Conservation (phyloP, 2,329 filamentous ascomycete species). For the Botrytis deweyae region DNA sequence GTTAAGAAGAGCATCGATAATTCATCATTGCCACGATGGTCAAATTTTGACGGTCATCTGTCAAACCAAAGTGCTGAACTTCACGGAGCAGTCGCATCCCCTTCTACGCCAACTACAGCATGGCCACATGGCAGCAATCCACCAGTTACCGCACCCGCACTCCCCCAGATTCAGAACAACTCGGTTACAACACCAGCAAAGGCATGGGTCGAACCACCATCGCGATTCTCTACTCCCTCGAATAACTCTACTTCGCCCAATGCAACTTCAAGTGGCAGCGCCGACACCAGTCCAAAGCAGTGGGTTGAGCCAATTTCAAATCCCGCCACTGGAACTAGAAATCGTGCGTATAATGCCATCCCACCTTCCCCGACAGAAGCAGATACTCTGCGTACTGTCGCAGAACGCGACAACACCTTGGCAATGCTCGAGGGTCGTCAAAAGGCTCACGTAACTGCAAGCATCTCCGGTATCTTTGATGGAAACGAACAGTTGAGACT, state of each 20-base stretch:
- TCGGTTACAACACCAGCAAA: background rate
- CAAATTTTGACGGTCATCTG: background rate
- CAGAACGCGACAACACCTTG: conserved; percentile 6
- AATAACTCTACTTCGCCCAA: background rate
- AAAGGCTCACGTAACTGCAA: background rate
- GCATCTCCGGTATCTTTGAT: too few relatives aligned
- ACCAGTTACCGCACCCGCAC: rapidly evolving
- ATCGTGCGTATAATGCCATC: background rate
- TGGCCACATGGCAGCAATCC: background rate
- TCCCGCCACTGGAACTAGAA: background rate
- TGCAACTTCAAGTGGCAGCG: background rate
- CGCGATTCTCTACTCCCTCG: background rate
- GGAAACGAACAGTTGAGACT: background rate
- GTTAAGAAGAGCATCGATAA: background rate
- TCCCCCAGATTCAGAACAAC: background rate
- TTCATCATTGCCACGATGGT: background rate
- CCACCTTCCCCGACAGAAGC: background rate
- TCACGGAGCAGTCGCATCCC: background rate
- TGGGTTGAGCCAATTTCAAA: background rate
- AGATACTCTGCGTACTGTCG: background rate
- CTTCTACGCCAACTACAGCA: background rate
- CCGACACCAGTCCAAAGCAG: background rate
- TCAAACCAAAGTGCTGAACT: background rate
- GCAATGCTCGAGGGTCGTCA: background rate
- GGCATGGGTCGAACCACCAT: background rate